A percentile compares a stretch with the other conserved stretches of the same genome.
Evolutionary conservation across 1,139 yeast genomes (phyloP).

Genomic region (Candida dubliniensis): DNA sequence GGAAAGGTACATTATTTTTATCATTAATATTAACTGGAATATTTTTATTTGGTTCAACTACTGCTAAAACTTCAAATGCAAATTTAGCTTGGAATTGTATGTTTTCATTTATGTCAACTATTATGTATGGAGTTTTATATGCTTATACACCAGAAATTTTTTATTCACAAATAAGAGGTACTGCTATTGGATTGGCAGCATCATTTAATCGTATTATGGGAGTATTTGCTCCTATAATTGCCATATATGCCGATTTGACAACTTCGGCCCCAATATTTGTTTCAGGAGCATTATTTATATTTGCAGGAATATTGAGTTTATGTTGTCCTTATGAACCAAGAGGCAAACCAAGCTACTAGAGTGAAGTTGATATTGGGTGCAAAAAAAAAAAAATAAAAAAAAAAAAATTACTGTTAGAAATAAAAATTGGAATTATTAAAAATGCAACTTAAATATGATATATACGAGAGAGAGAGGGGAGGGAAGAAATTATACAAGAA

Average conservation of each 20-base stretch:
- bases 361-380: background rate
- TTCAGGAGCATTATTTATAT: constrained; percentile 41
- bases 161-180: constrained; percentile 41
- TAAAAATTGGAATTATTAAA: too few species aligned
- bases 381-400: too few species aligned
- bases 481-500: too few species aligned
- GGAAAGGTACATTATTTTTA: constrained; percentile 38
- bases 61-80: constrained; percentile 40
- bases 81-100: constrained; percentile 47
- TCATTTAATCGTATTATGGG: constrained; percentile 44
- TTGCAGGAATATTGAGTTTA: constrained; percentile 34
- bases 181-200: constrained; percentile 45
- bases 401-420: too few species aligned
- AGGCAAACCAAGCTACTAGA: constrained; percentile 20
- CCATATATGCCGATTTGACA: constrained; percentile 42
- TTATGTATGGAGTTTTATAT: constrained; percentile 46
- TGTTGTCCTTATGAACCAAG: constrained; percentile 45
- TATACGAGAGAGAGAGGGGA: too few species aligned
- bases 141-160: constrained; percentile 49
- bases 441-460: too few species aligned
- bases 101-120: constrained; percentile 41
- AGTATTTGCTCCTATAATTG: constrained; percentile 46
- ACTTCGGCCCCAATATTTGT: constrained; percentile 47
- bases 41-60: constrained; percentile 41
- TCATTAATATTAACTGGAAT: constrained; percentile 41